These are phyloP conservation scores for Nevesoporus exiguus DNA, from an alignment of 768 basidiomycete genomes.

Conservation along the genomic window DNA sequence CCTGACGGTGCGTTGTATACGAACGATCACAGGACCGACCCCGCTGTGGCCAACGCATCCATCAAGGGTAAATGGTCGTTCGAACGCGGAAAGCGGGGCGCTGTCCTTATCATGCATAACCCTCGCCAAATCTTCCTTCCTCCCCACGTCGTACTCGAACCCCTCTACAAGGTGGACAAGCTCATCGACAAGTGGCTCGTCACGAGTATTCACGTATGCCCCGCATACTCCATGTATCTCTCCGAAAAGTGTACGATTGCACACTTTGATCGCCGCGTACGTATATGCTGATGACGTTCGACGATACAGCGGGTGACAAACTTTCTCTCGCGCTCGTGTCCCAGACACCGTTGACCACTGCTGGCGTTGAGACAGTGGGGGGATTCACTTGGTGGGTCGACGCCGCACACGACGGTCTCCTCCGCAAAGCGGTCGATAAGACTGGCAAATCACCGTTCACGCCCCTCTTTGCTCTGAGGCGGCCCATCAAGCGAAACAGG, in stretches of 20 bases:
- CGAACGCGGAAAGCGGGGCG: constrained; percentile 24
- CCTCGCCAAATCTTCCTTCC: constrained; percentile 25
- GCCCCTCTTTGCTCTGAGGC: constrained; percentile 18
- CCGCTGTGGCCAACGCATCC: constrained; percentile 24
- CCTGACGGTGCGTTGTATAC: not conserved
- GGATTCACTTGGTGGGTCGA: constrained; percentile 20
- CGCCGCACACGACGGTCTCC: constrained; percentile 6
- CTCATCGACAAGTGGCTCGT: constrained; percentile 32
- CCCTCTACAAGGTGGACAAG: constrained; percentile 22
- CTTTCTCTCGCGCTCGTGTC: constrained; percentile 22
- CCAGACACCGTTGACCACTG: not conserved
- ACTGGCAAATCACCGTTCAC: constrained; percentile 17
- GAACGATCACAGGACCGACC: constrained; percentile 4
- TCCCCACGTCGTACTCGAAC: constrained; percentile 20
- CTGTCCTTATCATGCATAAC: constrained; percentile 31
- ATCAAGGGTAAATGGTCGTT: constrained; percentile 34
- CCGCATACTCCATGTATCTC: constrained; percentile 33
- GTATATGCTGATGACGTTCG: not conserved
- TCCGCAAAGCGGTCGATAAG: constrained; percentile 20
- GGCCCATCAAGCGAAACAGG: constrained; percentile 6
- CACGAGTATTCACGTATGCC: constrained; percentile 29
- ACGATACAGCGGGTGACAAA: constrained; percentile 17
- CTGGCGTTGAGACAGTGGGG: not conserved
- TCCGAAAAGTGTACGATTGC: constrained; percentile 22
- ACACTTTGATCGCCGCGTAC: not conserved